Evolutionary conservation across 176 grass and related monocot species (phyloP), one percentile per base, ranked within the genome.

Genomic region (Cenchrus americanus): DNA sequence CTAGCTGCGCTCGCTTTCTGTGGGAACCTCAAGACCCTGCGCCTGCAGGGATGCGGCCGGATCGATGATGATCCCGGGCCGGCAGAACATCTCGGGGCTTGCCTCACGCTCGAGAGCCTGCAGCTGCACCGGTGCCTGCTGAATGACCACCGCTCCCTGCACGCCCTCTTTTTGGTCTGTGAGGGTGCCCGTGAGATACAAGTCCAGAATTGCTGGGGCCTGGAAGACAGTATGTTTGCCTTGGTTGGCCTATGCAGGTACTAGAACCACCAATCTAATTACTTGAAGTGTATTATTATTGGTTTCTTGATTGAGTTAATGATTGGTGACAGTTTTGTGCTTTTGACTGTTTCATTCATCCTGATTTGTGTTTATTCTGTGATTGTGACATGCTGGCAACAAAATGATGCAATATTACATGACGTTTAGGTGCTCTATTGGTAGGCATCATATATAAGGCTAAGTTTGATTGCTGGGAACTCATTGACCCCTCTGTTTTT

Each of bases 191-290:
- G 93, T 11, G 96, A 98, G 83, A 80, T 98, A 53, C 47, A 89
- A 52, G 34, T 98, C 63, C 84, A 96, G 34, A 88, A 92, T 98
- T 98, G 91, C 77, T 98, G 96, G 96, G 96, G 96, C 19, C 89
- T 94, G 18, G 96, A 98, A 71, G 87, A 98, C 43, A 89, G 90
- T 65, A 87, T 98, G 93, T 98, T 96, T 77, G 73, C 84, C 14
- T 78, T 89, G 62, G 83, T 74, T 66, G 85, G 85, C 79, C 80
- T 92, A 52, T 98, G 91, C 90, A 93, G 96, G 96, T 98, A 94
- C 14, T 47, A 8, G 27, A 76, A 86, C 48, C 81, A 69, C 40
- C 43, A 82, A 43, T 82, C 64, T 34, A 41, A 65, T 43, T 86
- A 12, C 21, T 72, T 69, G 65, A 46, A 46, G 52, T 34, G 23